phyloP scores from a whole-genome alignment of 2,329 filamentous ascomycete genomes.

The Sordariomycetes sp. region DNA sequence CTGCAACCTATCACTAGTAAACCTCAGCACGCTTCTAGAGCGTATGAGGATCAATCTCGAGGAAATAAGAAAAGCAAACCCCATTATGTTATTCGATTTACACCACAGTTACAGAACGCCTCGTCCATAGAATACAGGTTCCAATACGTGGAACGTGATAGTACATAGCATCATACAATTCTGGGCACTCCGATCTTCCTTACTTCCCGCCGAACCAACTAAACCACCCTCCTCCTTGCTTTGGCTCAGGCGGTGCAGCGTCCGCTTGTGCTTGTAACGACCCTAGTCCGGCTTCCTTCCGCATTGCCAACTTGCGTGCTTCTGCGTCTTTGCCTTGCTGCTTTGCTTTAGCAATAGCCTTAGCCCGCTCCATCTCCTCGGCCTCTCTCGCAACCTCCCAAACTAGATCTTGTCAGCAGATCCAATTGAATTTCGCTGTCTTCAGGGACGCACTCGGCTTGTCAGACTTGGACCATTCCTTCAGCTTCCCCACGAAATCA shows the following conservation, averaged over 20 bases:
- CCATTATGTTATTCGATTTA: no score
- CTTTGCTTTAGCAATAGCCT: slow-evolving; percentile 21
- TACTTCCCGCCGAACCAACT: slow-evolving; percentile 3
- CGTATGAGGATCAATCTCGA: no score
- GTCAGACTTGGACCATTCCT: slow-evolving; percentile 82
- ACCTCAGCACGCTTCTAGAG: no score
- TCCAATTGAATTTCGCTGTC: neutral
- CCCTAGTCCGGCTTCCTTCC: slow-evolving; percentile 35
- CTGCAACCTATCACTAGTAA: no score
- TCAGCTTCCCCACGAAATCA: slow-evolving; percentile 73
- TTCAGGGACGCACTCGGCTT: slow-evolving; percentile 64
- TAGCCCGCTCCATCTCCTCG: slow-evolving; percentile 29
- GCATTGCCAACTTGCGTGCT: slow-evolving; percentile 36
- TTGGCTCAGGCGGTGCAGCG: neutral
- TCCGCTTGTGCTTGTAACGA: no score
- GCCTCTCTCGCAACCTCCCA: slow-evolving; percentile 43
- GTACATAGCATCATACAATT: no score
- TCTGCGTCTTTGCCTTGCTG: slow-evolving; percentile 30
- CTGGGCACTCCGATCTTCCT: no score
- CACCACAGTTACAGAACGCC: no score
- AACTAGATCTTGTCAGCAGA: slow-evolving; percentile 22
- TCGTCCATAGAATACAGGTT: no score
- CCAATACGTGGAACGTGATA: no score
- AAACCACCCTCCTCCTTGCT: neutral
- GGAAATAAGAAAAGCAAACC: no score